Percentiles rank a stretch among this genome's conserved stretches.
Conservation (phyloP, 1,139 yeast genomes). For the Zygoascus meyerae region DNA sequence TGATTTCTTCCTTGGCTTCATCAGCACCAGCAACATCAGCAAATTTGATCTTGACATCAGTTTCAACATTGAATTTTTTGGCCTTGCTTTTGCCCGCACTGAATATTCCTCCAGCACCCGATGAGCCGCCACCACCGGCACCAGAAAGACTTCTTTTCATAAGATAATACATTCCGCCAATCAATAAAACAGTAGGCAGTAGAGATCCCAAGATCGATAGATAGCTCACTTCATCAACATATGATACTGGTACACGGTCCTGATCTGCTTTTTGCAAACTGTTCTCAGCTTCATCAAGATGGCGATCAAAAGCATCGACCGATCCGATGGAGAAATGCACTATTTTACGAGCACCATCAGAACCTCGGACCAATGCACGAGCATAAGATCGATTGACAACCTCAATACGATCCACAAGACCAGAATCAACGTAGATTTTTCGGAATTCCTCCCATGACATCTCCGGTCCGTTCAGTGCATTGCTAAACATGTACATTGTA, state of each 20-base stretch:
- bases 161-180: conserved; percentile 81
- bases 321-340: conserved; percentile 76
- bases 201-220: conserved; percentile 58
- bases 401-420: conserved; percentile 67
- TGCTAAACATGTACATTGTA: conserved; percentile 8
- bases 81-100: conserved; percentile 76
- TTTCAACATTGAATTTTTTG: conserved; percentile 83
- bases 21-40: conserved; percentile 96
- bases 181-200: conserved; percentile 74
- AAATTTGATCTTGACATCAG: conserved; percentile 79
- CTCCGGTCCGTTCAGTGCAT: conserved; percentile 11
- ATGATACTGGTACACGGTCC: conserved; percentile 77
- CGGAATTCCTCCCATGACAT: conserved; percentile 86
- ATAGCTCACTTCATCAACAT: conserved; percentile 53
- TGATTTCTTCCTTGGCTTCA: conserved; percentile 94
- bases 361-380: conserved; percentile 38
- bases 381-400: conserved; percentile 77
- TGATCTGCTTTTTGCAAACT: conserved; percentile 56
- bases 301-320: conserved; percentile 79
- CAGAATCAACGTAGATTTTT: conserved; percentile 70
- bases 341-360: conserved; percentile 19
- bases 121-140: conserved; percentile 24
- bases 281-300: conserved; percentile 70
- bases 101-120: conserved; percentile 31
- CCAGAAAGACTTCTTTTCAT: conserved; percentile 50